Evolutionary conservation across 805 yeast species (phyloP).

Genomic region (Suhomyces tanzawaensis): DNA sequence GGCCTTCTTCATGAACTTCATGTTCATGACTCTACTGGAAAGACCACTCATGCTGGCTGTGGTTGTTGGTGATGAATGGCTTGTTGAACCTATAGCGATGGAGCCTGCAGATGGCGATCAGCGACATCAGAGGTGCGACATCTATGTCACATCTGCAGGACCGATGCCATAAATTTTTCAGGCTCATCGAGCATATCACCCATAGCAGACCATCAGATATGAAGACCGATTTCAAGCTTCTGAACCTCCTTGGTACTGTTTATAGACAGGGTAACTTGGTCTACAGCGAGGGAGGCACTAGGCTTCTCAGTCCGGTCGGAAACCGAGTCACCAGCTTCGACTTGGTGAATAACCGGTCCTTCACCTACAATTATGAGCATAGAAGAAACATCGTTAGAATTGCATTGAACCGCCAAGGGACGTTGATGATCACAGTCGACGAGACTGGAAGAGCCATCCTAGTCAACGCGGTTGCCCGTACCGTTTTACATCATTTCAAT

Average conservation of each 20-base stretch:
- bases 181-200: constrained; percentile 6
- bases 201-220: constrained; percentile 30
- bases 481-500: constrained; percentile 90
- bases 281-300: constrained; percentile 83
- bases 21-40: constrained; percentile 74
- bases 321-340: constrained; percentile 89
- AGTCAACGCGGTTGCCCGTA: constrained; percentile 77
- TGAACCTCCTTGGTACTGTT: constrained; percentile 90
- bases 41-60: constrained; percentile 26
- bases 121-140: background rate
- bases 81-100: too few species aligned
- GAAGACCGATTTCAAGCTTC: constrained; percentile 87
- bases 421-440: constrained; percentile 79
- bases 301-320: constrained; percentile 88
- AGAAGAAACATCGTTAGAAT: constrained; percentile 76
- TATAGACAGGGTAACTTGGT: constrained; percentile 88
- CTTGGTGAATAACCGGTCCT: constrained; percentile 76
- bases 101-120: too few species aligned
- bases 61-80: background rate
- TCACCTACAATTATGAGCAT: constrained; percentile 90
- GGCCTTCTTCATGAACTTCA: constrained; percentile 59
- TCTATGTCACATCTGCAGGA: background rate
- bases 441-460: constrained; percentile 90
- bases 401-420: constrained; percentile 80
- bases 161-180: constrained; percentile 6